These are phyloP conservation scores for Hydrangea macrophylla DNA, from an alignment of 148 eudicot genomes.

Conservation along the genomic window DNA sequence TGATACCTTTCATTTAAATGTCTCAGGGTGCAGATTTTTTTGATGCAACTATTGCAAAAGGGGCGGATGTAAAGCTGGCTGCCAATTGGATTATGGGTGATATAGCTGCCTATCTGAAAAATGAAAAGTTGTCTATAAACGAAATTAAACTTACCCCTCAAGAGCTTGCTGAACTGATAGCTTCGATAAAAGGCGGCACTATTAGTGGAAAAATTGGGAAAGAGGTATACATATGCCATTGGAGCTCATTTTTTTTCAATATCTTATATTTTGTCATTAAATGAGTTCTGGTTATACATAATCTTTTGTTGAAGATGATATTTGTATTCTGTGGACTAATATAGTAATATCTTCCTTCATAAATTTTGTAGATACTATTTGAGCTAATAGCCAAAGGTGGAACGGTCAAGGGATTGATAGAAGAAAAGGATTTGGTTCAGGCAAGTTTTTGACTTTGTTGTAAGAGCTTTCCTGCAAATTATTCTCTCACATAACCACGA, in stretches of 20 bases:
- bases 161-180: slow-evolving; percentile 81
- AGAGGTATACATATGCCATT: slow-evolving; percentile 44
- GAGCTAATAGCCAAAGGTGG: slow-evolving; percentile 96
- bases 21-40: slow-evolving; percentile 85
- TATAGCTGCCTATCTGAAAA: slow-evolving; percentile 88
- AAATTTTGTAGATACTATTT: slow-evolving; percentile 67
- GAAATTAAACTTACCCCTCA: slow-evolving; percentile 77
- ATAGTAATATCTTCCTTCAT: not conserved
- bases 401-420: slow-evolving; percentile 83
- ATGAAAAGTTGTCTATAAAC: slow-evolving; percentile 61
- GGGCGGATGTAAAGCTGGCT: slow-evolving; percentile 86
- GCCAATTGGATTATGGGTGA: slow-evolving; percentile 99
- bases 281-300: not conserved
- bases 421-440: slow-evolving; percentile 93
- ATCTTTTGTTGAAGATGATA: not conserved
- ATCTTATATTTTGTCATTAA: too few relatives aligned
- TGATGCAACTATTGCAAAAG: slow-evolving; percentile 70
- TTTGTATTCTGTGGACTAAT: not conserved
- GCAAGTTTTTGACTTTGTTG: slow-evolving; percentile 29
- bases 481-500: not conserved
- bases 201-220: slow-evolving; percentile 97
- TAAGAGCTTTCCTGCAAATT: not conserved
- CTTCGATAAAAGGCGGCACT: slow-evolving; percentile 75
- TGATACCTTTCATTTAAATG: slow-evolving; percentile 1
- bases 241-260: too few relatives aligned